Evolutionary conservation across 2,329 filamentous ascomycete genomes (phyloP).

Genomic region (Aspergillus sergii): DNA sequence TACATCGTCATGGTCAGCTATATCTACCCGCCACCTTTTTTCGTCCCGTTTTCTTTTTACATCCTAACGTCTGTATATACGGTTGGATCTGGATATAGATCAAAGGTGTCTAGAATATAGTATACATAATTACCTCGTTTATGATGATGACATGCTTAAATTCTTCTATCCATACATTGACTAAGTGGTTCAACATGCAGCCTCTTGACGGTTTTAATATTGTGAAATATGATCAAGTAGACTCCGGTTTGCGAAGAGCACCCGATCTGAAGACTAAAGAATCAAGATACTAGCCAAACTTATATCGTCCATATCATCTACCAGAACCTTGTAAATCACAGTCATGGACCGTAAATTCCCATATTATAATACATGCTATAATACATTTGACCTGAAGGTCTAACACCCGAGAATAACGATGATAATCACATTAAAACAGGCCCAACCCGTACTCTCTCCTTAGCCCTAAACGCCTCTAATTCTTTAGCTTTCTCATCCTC

Average conservation of each 20-base stretch:
- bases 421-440: conserved; percentile 35
- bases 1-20: neutral
- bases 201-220: neutral
- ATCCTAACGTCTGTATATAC: conserved; percentile 23
- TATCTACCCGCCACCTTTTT: neutral
- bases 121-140: conserved; percentile 13
- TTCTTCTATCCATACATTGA: neutral
- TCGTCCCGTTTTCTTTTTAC: conserved; percentile 7
- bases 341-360: neutral
- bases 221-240: neutral
- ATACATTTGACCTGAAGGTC: neutral
- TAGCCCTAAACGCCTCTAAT: conserved; percentile 18
- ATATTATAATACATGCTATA: neutral
- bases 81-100: conserved; percentile 28
- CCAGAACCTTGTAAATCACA: neutral
- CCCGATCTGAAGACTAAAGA: too few relatives aligned
- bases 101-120: conserved; percentile 25
- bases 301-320: neutral
- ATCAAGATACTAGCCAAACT: neutral
- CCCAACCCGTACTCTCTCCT: conserved; percentile 49
- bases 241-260: too few relatives aligned
- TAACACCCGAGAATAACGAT: neutral
- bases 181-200: neutral
- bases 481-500: conserved; percentile 13
- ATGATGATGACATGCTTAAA: neutral